Base-by-base conservation (phyloP, 1,284 basidiomycete genomes). In the Apiotrichum sp. region DNA sequence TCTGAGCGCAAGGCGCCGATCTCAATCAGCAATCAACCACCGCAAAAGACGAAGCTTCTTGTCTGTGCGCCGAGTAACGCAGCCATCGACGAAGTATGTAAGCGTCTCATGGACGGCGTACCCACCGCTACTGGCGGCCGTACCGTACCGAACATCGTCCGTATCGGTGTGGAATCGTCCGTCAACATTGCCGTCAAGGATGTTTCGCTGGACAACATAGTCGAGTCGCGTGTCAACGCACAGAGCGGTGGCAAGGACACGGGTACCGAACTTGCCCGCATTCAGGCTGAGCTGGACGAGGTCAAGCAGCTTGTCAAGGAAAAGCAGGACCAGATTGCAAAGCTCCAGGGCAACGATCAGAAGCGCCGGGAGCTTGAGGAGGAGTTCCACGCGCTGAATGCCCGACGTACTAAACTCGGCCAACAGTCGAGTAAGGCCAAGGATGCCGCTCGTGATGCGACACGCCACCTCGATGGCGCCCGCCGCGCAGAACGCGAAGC, bases 41-140 rank as follows among this genome's bases (percentile, higher is more conserved):
- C 77, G n/a, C 70, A 80, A 2, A 75, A 80, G 3, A 78, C 84
- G 57, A 96, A 96, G 72, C 80, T 98, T 46, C 81, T 99, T 14
- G 80, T 99, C 33, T 98, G 96, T 70, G 96, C 96, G 0, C 96
- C 96, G 1, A 95, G 90, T 79, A 99, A 99, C 73, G 96, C 96
- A 13, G 96, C 96, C 42, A 95, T 99, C 51, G 93, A 99, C 71
- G 96, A 99, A 77, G 86, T 98, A 32, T 90, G 91, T 6, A 84
- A 84, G 67, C 86, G 96, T 54, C 78, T 98, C 42, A 89, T 88
- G 71, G 85, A 89, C 39, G 86, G 88, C 4, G 83, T 88, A 38
- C 81, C 84, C 38, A 80, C 82, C 22, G 73, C 83, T 9, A 78
- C 83, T 32, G 84, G 83, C 48, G 78, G 79, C 52, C 77, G 80